Conservation (phyloP, 202 grass and related monocot genomes). For the Dendrocalamus latiflorus region DNA sequence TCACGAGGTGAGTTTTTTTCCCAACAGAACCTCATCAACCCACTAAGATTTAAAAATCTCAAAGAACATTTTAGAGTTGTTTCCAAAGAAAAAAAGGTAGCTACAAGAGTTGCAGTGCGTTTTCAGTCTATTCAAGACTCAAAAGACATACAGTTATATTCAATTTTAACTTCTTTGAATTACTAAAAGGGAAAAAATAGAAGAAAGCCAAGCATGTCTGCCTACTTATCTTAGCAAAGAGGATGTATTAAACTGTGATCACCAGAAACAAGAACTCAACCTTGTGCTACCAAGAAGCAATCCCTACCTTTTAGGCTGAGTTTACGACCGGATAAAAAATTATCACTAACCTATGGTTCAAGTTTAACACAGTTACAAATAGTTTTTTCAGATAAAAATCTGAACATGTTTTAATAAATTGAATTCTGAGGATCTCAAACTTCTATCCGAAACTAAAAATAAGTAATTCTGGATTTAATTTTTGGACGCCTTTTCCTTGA, state of each 20-base stretch:
- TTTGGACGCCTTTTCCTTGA: too few relatives aligned
- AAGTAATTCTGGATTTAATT: too few relatives aligned
- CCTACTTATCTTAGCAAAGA: background rate
- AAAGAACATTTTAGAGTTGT: background rate
- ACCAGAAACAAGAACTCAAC: background rate
- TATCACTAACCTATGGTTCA: background rate
- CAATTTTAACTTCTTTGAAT: background rate
- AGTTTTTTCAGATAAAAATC: background rate
- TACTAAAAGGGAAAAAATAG: background rate
- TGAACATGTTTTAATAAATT: background rate
- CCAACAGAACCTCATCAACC: background rate
- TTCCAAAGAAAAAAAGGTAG: background rate
- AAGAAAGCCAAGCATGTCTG: background rate
- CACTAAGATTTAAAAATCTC: background rate
- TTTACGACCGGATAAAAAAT: background rate
- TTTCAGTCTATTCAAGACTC: background rate
- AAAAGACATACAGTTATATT: background rate
- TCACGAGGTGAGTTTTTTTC: background rate
- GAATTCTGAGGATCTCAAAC: background rate
- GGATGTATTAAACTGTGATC: background rate
- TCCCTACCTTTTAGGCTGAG: background rate
- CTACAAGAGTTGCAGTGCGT: too few relatives aligned
- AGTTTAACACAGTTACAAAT: background rate
- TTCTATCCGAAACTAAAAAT: background rate
- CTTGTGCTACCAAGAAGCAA: background rate